A percentile compares a stretch with the other conserved stretches of the same genome.
phyloP scores from a whole-genome alignment of 352 stramenopile species.

The Pythium sp. region DNA sequence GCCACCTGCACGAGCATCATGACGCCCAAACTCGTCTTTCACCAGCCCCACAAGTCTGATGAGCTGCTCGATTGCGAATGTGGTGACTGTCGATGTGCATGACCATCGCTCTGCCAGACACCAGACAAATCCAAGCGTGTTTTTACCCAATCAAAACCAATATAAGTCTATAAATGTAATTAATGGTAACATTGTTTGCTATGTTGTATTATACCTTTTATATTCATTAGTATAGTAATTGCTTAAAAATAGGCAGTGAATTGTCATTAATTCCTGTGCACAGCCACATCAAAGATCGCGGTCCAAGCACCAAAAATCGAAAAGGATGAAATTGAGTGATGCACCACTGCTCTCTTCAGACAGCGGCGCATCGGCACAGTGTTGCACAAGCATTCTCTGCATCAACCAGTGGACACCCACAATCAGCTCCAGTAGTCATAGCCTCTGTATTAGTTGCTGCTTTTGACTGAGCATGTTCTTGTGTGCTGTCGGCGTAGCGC shows the following conservation, averaged over 20 bases:
- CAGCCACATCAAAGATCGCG: not conserved
- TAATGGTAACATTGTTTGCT: not conserved
- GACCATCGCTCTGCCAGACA: conserved; percentile 5
- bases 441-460: not conserved
- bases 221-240: too few relatives aligned
- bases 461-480: not conserved
- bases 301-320: not conserved
- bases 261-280: not conserved
- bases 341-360: not conserved
- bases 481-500: not conserved
- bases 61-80: not conserved
- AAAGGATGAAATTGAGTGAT: not conserved
- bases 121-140: conserved; percentile 1
- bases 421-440: not conserved
- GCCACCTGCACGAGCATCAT: not conserved
- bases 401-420: not conserved
- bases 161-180: not conserved
- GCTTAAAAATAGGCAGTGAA: not conserved
- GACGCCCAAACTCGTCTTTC: not conserved
- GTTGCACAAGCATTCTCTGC: not conserved
- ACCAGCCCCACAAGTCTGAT: not conserved
- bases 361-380: not conserved
- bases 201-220: not conserved
- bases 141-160: not conserved
- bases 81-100: not conserved